Conservation (phyloP, 371 early-diverging fungal genomes). For the Mucor indicus region DNA sequence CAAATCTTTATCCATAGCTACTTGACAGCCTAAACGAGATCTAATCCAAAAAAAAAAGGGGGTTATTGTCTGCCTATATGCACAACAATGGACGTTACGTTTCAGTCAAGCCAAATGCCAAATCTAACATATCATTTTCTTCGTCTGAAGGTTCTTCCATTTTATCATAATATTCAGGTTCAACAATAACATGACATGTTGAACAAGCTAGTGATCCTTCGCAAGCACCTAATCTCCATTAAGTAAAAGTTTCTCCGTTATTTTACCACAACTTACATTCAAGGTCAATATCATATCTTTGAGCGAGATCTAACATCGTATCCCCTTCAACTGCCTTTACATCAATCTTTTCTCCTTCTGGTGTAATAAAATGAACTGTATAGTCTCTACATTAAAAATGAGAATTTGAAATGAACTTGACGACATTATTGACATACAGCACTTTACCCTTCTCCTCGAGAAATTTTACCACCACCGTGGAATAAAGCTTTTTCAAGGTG, state of each 20-base stretch:
- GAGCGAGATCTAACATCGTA: conserved; percentile 93
- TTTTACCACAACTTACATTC: conserved; percentile 73
- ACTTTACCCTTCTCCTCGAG: conserved; percentile 38
- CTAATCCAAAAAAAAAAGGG: too few species aligned
- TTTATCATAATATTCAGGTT: conserved; percentile 80
- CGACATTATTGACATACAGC: too few species aligned
- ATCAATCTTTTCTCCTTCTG: conserved; percentile 75
- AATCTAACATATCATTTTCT: conserved; percentile 99
- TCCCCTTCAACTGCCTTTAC: conserved; percentile 85
- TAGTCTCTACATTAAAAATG: too few species aligned
- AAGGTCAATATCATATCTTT: conserved; percentile 92
- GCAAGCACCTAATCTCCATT: conserved; percentile 98
- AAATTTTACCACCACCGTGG: conserved; percentile 28
- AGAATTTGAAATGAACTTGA: too few species aligned
- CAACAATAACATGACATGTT: conserved; percentile 96
- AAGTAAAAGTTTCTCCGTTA: too few species aligned
- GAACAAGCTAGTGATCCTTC: conserved; percentile 97
- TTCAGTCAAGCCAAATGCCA: conserved; percentile 96
- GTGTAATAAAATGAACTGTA: conserved; percentile 60
- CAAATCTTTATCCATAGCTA: conserved; percentile 79
- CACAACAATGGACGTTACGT: too few species aligned
- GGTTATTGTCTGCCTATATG: too few species aligned
- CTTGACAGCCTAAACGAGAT: conserved; percentile 97
- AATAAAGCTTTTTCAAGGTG: conserved; percentile 20
- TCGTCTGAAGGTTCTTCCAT: conserved; percentile 95